These are phyloP conservation scores for Aureobasidium vineae DNA, from an alignment of 2,329 filamentous ascomycete genomes.

Conservation along the genomic window DNA sequence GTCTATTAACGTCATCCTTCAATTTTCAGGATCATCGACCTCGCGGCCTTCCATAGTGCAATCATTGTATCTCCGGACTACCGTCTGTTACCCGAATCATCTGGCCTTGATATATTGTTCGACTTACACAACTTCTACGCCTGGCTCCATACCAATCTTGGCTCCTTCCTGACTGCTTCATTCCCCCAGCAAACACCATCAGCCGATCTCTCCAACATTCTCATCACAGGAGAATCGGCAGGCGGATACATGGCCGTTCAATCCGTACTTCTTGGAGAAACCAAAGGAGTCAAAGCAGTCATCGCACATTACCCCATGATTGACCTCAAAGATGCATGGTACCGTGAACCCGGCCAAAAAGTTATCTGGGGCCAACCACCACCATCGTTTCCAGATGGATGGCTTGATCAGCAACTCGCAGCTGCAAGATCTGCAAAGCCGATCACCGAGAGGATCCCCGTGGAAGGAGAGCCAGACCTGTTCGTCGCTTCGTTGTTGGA, in stretches of 20 bases:
- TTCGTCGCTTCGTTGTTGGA: conserved; percentile 30
- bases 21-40: not conserved
- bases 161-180: not conserved
- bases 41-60: conserved; percentile 34
- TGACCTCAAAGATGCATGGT: conserved; percentile 28
- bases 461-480: conserved; percentile 16
- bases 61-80: conserved; percentile 52
- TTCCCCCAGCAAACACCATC: conserved; percentile 25
- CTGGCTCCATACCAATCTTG: conserved; percentile 41
- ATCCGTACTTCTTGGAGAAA: conserved; percentile 30
- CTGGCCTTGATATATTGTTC: conserved; percentile 47
- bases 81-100: conserved; percentile 52
- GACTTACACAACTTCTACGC: conserved; percentile 52
- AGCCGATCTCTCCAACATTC: conserved; percentile 35
- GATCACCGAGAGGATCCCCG: conserved; percentile 21
- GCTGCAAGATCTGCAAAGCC: conserved; percentile 15
- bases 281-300: conserved; percentile 33
- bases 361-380: conserved; percentile 25
- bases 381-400: not conserved
- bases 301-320: conserved; percentile 39
- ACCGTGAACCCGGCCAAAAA: conserved; percentile 24
- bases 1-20: not conserved
- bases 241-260: conserved; percentile 43
- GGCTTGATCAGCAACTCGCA: conserved; percentile 19
- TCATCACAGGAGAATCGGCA: conserved; percentile 42